Evolutionary conservation across 768 basidiomycete species (phyloP).

Genomic region (Mycena albidolilacea): DNA sequence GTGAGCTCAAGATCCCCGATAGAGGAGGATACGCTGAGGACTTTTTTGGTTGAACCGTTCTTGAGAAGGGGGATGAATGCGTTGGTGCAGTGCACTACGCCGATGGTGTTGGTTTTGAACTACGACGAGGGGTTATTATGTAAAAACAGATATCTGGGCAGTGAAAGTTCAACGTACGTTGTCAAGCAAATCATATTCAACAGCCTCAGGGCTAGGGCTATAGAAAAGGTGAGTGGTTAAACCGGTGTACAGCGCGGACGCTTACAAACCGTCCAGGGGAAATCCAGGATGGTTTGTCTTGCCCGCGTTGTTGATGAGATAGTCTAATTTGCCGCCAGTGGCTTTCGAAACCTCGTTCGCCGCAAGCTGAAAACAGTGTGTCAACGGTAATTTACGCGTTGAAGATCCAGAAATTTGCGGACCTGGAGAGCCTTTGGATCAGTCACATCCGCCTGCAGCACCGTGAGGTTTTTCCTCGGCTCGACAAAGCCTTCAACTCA

Average conservation of each 20-base stretch:
- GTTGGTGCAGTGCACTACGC: neutral
- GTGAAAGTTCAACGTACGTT: neutral
- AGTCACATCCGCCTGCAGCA: neutral
- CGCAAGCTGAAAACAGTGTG: neutral
- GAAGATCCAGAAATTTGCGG: neutral
- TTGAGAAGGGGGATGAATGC: neutral
- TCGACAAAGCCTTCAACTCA: neutral
- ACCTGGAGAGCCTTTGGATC: neutral
- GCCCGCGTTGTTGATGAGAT: neutral
- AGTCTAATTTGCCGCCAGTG: neutral
- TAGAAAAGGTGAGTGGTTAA: neutral
- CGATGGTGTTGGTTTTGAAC: constrained; percentile 13
- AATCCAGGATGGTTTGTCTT: neutral
- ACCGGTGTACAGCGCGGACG: neutral
- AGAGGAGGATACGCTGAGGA: constrained; percentile 51
- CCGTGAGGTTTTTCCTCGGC: neutral
- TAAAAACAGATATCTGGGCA: neutral
- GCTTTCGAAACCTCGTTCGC: neutral
- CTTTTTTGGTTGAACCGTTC: constrained; percentile 38
- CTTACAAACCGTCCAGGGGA: neutral
- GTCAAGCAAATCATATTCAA: neutral
- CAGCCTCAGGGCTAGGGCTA: neutral
- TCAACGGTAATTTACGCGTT: neutral
- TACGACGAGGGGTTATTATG: neutral
- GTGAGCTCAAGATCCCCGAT: constrained; percentile 48